Evolutionary conservation across 2,329 filamentous ascomycete species (phyloP).

Genomic region (Coleophoma crateriformis): DNA sequence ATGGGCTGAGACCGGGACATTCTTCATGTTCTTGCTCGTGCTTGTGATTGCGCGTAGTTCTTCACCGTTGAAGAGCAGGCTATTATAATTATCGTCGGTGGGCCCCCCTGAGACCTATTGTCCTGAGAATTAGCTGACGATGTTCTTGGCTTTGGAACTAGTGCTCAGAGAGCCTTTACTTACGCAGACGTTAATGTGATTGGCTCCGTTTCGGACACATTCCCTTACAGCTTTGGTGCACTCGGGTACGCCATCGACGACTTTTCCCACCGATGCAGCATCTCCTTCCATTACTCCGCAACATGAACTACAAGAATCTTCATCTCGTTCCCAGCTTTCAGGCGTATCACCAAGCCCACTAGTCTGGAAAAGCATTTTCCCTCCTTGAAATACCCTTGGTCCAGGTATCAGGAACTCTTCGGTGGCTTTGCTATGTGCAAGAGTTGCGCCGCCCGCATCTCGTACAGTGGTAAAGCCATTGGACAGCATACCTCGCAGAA

Average conservation of each 20-base stretch:
- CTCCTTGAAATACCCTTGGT: constrained; percentile 49
- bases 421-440: constrained; percentile 51
- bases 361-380: constrained; percentile 48
- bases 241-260: constrained; percentile 49
- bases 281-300: constrained; percentile 36
- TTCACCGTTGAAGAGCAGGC: constrained; percentile 49
- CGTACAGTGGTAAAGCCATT: constrained; percentile 51
- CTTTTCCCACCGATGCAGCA: constrained; percentile 29
- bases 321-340: constrained; percentile 20
- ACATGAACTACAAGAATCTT: constrained; percentile 30
- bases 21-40: constrained; percentile 37
- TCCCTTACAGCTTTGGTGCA: constrained; percentile 47
- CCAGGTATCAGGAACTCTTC: constrained; percentile 49
- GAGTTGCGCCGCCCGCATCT: constrained; percentile 50
- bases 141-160: constrained; percentile 27
- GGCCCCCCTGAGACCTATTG: constrained; percentile 40
- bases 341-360: constrained; percentile 52
- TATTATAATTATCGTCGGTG: constrained; percentile 15
- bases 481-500: not conserved
- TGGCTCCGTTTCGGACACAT: constrained; percentile 48
- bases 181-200: constrained; percentile 51
- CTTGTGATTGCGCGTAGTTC: constrained; percentile 50
- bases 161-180: no score
- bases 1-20: constrained; percentile 51
- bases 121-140: constrained; percentile 51